phyloP scores from a whole-genome alignment of 495 filamentous ascomycete genomes.

The Glarea lozoyensis region DNA sequence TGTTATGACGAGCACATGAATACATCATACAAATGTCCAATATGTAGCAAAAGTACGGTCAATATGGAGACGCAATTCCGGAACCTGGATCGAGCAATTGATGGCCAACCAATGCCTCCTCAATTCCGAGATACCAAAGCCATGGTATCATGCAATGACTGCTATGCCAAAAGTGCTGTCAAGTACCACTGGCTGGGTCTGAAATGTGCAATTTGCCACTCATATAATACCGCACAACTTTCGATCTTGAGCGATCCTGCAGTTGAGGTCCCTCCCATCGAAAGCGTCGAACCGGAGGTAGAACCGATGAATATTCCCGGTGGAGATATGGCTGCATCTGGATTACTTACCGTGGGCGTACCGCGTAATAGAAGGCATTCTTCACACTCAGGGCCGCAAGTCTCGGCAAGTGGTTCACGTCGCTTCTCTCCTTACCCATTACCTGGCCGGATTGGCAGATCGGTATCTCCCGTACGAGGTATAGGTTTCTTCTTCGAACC shows the following conservation, averaged over 20 bases:
- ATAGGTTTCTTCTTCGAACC: conserved; percentile 8
- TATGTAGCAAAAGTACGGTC: conserved; percentile 84
- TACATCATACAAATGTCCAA: conserved; percentile 84
- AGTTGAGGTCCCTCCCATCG: conserved; percentile 12
- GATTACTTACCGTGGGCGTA: no score
- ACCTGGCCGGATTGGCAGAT: conserved; percentile 26
- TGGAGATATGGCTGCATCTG: no score
- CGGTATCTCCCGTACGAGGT: conserved; percentile 27
- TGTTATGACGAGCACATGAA: conserved; percentile 83
- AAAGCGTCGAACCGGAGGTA: conserved; percentile 17
- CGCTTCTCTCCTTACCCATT: conserved; percentile 21
- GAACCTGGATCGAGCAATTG: conserved; percentile 76
- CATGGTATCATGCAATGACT: conserved; percentile 89
- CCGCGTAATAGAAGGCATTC: conserved; percentile 34
- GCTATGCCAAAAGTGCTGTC: conserved; percentile 72
- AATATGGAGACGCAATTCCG: conserved; percentile 98
- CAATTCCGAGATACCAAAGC: conserved; percentile 75
- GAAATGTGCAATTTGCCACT: conserved; percentile 77
- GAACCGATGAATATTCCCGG: no score
- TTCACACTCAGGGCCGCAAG: conserved; percentile 28
- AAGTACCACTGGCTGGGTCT: conserved; percentile 92
- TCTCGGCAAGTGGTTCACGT: conserved; percentile 28
- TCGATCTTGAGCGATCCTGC: conserved; percentile 35
- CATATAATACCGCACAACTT: conserved; percentile 75
- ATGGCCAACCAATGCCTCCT: conserved; percentile 81